Evolutionary conservation across 352 stramenopile species (phyloP), one percentile per base, ranked within the genome.

Genomic region (Phytophthora rubi): DNA sequence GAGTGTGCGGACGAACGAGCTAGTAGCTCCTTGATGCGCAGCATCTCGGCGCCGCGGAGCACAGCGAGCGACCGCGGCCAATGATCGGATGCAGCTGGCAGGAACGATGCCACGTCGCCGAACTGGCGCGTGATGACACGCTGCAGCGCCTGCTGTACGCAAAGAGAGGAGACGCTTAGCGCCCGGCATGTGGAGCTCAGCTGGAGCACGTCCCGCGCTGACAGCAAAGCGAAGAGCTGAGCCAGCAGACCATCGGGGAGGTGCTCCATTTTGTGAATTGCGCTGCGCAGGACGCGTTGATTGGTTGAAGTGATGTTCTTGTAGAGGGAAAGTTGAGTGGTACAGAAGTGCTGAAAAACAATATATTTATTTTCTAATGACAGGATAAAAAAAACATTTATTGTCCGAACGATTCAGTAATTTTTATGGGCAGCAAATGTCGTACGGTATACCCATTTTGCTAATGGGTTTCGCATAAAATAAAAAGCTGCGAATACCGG

Each of bases 51-150:
- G 26, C 79, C 81, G 42, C 82, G 84, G n/a, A 95, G 65, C 26
- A 86, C 67, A 23, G 81, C 57, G 57, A 79, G 62, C 32, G 80
- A 82, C 42, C 87, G 85, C n/a, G 87, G 87, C 85, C 85, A 95
- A 39, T 73, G 65, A 35, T 82, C 76, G 45, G 86, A 79, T 15
- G 85, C 76, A 18, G 62, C 33, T 13, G 77, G 78, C 26, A 95
- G 62, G 52, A 88, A 91, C 28, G 56, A 62, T 16, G 85, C 62
- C 0, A 90, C 77, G 65, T 82, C 80, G 44, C 77, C 78, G 62
- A 88, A 93, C 26, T 62, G 73, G 66, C 75, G 75, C 59, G 77
- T 85, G 56, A 93, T 68, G 15, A 92, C 76, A 51, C 84, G 78
- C 47, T 81, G 80, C 12, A 95, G 74, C 6, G 87, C 87, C 6